A percentile compares a stretch with the other conserved stretches of the same genome.
phyloP scores from a whole-genome alignment of 2,329 filamentous ascomycete genomes.

The Chalaropsis ovoidea region DNA sequence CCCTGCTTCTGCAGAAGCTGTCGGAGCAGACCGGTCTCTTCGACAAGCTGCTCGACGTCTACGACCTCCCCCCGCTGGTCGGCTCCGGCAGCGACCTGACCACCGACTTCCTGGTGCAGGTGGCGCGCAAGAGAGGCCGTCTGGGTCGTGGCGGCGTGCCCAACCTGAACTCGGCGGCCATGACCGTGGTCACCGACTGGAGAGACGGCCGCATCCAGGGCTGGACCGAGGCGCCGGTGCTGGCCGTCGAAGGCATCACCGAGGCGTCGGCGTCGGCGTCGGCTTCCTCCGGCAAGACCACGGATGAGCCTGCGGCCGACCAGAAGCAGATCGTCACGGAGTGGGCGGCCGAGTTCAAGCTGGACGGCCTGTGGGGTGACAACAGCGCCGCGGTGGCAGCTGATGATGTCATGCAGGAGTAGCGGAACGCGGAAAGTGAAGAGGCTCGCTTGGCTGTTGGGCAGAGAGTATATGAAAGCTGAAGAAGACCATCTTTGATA shows the following conservation, averaged over 20 bases:
- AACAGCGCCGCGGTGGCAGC: conserved; percentile 29
- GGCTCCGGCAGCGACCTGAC: conserved; percentile 61
- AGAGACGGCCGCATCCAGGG: conserved; percentile 89
- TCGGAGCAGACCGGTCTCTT: conserved; percentile 63
- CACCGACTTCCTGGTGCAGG: conserved; percentile 87
- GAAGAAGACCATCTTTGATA: conserved; percentile 9
- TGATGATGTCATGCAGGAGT: conserved; percentile 45
- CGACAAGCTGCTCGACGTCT: conserved; percentile 69
- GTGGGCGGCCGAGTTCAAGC: conserved; percentile 90
- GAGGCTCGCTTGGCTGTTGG: background rate
- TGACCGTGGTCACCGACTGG: conserved; percentile 94
- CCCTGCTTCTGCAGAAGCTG: conserved; percentile 70
- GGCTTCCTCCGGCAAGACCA: conserved; percentile 32
- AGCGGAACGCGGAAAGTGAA: conserved; percentile 23
- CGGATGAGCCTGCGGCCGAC: conserved; percentile 45
- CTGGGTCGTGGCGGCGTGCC: conserved; percentile 83
- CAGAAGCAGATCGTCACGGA: conserved; percentile 83
- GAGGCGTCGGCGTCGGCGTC: conserved; percentile 29
- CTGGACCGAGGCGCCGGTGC: conserved; percentile 68
- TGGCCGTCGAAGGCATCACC: conserved; percentile 42
- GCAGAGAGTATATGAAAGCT: conserved; percentile 12
- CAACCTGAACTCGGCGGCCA: conserved; percentile 77
- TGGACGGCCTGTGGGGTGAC: conserved; percentile 77
- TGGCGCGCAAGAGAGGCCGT: conserved; percentile 83
- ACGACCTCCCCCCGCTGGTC: conserved; percentile 73